These are phyloP conservation scores for Harringtonia lauricola DNA, from an alignment of 2,329 filamentous ascomycete species.

Conservation along the genomic window DNA sequence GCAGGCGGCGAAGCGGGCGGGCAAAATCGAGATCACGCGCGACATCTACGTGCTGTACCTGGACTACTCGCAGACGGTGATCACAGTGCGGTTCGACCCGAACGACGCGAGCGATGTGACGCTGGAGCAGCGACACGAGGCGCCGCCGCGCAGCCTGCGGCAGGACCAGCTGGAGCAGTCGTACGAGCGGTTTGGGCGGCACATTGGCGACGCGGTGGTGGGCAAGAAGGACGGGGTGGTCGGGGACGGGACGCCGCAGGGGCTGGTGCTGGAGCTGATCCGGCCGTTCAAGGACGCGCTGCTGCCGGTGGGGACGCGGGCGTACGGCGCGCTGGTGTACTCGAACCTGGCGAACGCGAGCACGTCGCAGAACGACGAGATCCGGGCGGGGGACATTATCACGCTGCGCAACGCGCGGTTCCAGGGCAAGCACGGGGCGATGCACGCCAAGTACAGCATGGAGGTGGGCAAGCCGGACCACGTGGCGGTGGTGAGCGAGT, in stretches of 20 bases:
- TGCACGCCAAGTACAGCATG: slow-evolving; percentile 86
- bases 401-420: slow-evolving; percentile 88
- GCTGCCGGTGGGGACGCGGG: slow-evolving; percentile 72
- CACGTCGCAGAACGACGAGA: slow-evolving; percentile 83
- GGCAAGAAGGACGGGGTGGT: slow-evolving; percentile 70
- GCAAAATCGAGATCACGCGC: slow-evolving; percentile 62
- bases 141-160: slow-evolving; percentile 67
- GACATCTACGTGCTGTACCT: slow-evolving; percentile 82
- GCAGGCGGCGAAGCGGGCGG: slow-evolving; percentile 55
- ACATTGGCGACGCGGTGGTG: slow-evolving; percentile 59
- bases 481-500: slow-evolving; percentile 84
- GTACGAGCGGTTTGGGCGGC: slow-evolving; percentile 70
- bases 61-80: slow-evolving; percentile 90
- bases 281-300: slow-evolving; percentile 63
- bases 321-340: slow-evolving; percentile 88
- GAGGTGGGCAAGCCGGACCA: slow-evolving; percentile 87
- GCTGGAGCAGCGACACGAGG: slow-evolving; percentile 78
- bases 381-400: slow-evolving; percentile 82
- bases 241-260: slow-evolving; percentile 71
- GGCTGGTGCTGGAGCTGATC: slow-evolving; percentile 70
- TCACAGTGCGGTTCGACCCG: slow-evolving; percentile 69
- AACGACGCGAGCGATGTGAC: slow-evolving; percentile 52
- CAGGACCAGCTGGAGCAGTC: slow-evolving; percentile 90
- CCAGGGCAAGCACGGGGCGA: slow-evolving; percentile 86
- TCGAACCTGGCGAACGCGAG: slow-evolving; percentile 91